These are phyloP conservation scores for Exophiala oligosperma DNA, from an alignment of 2,329 filamentous ascomycete genomes.

Conservation along the genomic window DNA sequence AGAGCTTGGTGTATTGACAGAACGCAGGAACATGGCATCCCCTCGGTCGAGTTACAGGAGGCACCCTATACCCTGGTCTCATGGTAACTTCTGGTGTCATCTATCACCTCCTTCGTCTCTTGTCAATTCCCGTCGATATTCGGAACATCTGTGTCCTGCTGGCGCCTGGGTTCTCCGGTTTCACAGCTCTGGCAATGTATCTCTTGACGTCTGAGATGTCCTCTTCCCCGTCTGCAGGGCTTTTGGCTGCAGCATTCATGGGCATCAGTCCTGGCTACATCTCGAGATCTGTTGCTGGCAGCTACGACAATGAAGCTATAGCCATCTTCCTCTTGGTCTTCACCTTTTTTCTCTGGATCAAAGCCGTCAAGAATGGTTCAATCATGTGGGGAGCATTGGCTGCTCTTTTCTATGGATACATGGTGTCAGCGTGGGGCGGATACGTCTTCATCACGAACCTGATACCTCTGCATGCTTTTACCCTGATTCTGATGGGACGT, in stretches of 20 bases:
- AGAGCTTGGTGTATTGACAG: conserved; percentile 17
- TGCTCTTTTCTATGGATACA: conserved; percentile 97
- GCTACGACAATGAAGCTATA: conserved; percentile 99
- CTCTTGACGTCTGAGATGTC: conserved; percentile 97
- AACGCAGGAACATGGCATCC: conserved; percentile 88
- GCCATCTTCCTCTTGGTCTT: conserved; percentile 98
- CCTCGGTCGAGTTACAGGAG: conserved; percentile 94
- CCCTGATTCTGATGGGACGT: conserved; percentile 92
- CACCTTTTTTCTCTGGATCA: conserved; percentile 99
- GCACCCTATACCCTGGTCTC: conserved; percentile 95
- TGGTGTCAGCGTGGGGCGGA: conserved; percentile 99
- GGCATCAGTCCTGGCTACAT: conserved; percentile 97
- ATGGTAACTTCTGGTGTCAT: conserved; percentile 99
- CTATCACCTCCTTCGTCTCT: conserved; percentile 85
- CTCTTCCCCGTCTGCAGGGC: conserved; percentile 87
- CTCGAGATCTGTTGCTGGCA: conserved; percentile 93
- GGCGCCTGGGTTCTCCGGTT: conserved; percentile 87
- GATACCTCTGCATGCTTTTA: conserved; percentile 89
- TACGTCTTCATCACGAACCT: conserved; percentile 99
- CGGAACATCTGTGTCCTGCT: conserved; percentile 98
- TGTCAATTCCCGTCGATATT: conserved; percentile 94
- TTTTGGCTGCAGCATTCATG: conserved; percentile 94
- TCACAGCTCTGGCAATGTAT: conserved; percentile 91
- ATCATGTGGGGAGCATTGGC: conserved; percentile 95
- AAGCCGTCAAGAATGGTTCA: conserved; percentile 93